Conservation (phyloP, 2,329 filamentous ascomycete genomes). For the Seiridium unicorne region DNA sequence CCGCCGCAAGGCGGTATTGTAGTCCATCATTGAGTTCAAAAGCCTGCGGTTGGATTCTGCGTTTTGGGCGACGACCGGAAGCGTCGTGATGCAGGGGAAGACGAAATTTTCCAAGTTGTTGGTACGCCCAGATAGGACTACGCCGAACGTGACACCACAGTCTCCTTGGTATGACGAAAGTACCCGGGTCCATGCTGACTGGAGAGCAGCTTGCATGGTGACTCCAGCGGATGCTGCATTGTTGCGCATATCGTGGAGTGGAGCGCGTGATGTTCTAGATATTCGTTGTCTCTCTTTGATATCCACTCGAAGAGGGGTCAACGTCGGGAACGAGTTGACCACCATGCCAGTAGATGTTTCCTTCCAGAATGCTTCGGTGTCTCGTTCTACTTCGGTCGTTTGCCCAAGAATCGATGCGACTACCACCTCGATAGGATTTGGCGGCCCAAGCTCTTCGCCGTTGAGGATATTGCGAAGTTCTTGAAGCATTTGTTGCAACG, state of each 20-base stretch:
- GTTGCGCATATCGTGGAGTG: constrained; percentile 48
- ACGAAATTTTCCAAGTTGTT: constrained; percentile 54
- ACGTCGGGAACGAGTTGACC: constrained; percentile 71
- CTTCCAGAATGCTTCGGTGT: constrained; percentile 61
- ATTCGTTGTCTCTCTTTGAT: constrained; percentile 27
- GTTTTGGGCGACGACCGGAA: constrained; percentile 68
- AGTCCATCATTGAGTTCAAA: constrained; percentile 61
- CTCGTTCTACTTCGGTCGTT: neutral
- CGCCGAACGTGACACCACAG: constrained; percentile 70
- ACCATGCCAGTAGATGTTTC: constrained; percentile 48
- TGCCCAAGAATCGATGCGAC: neutral
- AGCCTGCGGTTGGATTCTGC: constrained; percentile 53
- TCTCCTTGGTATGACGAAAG: constrained; percentile 78
- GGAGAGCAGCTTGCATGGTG: constrained; percentile 73
- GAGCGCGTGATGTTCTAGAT: constrained; percentile 36
- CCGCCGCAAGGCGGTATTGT: constrained; percentile 63
- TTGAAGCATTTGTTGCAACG: constrained; percentile 62
- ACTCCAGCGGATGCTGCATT: constrained; percentile 57
- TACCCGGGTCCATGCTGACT: constrained; percentile 76
- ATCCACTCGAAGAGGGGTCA: constrained; percentile 61
- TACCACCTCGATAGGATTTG: neutral
- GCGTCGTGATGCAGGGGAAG: constrained; percentile 80
- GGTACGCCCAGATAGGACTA: constrained; percentile 74
- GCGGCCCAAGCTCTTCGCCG: neutral
- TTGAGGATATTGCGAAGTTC: constrained; percentile 44